These are phyloP conservation scores for Picea engelmannii DNA, from an alignment of 83 land plant genomes.

Conservation along the genomic window DNA sequence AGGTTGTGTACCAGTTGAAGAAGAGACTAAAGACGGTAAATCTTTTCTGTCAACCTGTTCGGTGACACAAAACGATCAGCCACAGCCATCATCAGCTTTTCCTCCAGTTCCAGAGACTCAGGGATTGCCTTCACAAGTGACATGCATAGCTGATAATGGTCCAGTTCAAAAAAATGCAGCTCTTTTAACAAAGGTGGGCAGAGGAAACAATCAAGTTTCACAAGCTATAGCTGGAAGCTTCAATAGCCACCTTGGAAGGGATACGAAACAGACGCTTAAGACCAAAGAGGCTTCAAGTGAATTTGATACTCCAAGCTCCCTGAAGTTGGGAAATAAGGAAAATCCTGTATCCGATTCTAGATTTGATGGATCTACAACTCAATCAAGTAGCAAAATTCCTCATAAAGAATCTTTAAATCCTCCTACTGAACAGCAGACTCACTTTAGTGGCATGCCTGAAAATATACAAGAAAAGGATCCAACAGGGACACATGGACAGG, in stretches of 20 bases:
- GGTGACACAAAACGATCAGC: not conserved
- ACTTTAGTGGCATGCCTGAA: slow-evolving; percentile 9
- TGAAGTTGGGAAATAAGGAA: not conserved
- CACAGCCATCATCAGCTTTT: not conserved
- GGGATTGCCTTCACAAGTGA: slow-evolving; percentile 5
- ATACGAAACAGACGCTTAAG: not conserved
- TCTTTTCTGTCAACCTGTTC: not conserved
- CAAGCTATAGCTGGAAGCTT: not conserved
- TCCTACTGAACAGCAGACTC: not conserved
- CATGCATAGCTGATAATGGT: not conserved
- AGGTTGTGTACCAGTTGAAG: not conserved
- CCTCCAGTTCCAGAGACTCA: not conserved
- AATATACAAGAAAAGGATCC: not conserved
- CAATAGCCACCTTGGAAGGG: not conserved
- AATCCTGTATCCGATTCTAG: not conserved
- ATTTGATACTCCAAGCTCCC: not conserved
- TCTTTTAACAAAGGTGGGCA: not conserved
- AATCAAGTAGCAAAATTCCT: not conserved
- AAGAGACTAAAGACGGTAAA: not conserved
- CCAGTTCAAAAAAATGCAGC: not conserved
- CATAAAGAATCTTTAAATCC: not conserved
- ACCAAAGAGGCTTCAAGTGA: not conserved
- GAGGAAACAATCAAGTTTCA: not conserved
- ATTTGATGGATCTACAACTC: not conserved
- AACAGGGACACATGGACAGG: not conserved